Conservation (phyloP, 2,329 filamentous ascomycete genomes). For the Paecilomyces sp. region DNA sequence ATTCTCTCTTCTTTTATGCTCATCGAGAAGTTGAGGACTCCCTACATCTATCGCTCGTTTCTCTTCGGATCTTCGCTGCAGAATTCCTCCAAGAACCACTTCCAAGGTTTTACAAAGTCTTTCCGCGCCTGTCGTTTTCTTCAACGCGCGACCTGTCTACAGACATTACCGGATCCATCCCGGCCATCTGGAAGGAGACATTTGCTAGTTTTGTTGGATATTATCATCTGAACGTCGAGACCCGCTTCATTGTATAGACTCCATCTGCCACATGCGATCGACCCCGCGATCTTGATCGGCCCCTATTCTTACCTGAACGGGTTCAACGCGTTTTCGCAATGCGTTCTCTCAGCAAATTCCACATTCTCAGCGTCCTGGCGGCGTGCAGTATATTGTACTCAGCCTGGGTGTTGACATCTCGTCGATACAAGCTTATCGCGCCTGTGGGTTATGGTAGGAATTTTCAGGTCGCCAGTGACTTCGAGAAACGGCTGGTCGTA, state of each 20-base stretch:
- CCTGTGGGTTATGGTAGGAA: slow-evolving; percentile 6
- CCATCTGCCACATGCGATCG: background rate
- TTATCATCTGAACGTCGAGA: background rate
- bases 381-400: slow-evolving; percentile 22
- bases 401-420: slow-evolving; percentile 20
- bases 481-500: slow-evolving; percentile 25
- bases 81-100: background rate
- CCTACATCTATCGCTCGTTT: background rate
- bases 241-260: background rate
- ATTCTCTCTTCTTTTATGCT: background rate
- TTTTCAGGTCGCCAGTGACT: slow-evolving; percentile 14
- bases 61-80: background rate
- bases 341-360: slow-evolving; percentile 23
- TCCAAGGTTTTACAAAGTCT: background rate
- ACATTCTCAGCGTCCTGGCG: slow-evolving; percentile 21
- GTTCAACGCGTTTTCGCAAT: slow-evolving; percentile 7
- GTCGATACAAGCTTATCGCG: slow-evolving; percentile 13
- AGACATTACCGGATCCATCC: background rate
- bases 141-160: background rate
- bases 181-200: background rate
- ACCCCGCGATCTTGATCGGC: background rate
- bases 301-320: background rate
- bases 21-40: background rate
- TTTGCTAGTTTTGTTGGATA: background rate
- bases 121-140: background rate